Evolutionary conservation across 495 filamentous ascomycete species (phyloP).

Genomic region (Hypoxylon subgilvum): DNA sequence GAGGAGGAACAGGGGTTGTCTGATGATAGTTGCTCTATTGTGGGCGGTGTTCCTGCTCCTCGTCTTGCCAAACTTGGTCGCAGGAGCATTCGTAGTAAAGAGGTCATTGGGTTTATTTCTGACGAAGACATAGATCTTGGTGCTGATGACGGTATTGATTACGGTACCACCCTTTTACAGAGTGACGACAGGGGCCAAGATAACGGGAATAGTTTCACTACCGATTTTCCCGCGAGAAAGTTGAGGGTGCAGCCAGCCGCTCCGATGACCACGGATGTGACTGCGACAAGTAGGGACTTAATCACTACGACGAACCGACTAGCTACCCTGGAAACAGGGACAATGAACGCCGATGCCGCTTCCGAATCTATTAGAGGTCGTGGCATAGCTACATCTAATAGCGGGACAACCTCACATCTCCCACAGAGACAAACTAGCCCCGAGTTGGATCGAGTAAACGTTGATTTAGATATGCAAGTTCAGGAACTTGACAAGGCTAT

Average conservation of each 20-base stretch:
- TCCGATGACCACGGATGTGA: background rate
- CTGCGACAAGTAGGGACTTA: background rate
- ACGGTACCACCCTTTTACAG: background rate
- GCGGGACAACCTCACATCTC: background rate
- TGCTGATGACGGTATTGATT: too few relatives aligned
- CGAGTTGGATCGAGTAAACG: conserved; percentile 1
- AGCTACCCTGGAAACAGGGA: background rate
- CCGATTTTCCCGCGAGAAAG: conserved; percentile 2
- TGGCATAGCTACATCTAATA: background rate
- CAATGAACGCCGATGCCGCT: background rate
- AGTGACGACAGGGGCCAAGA: background rate
- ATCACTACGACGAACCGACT: background rate
- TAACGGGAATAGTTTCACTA: background rate
- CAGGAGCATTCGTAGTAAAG: conserved; percentile 51
- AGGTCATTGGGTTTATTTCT: conserved; percentile 50
- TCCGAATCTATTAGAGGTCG: background rate
- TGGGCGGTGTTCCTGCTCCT: conserved; percentile 21
- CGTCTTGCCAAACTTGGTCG: conserved; percentile 47
- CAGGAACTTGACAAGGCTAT: background rate
- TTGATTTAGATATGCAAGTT: conserved; percentile 2
- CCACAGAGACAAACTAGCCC: conserved; percentile 5
- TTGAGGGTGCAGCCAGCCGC: background rate
- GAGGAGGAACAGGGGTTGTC: background rate
- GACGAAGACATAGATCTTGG: conserved; percentile 39
- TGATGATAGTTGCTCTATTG: background rate